Evolutionary conservation across 768 basidiomycete genomes (phyloP), one percentile per base, ranked within the genome.

Genomic region (Boletus subparvulus): DNA sequence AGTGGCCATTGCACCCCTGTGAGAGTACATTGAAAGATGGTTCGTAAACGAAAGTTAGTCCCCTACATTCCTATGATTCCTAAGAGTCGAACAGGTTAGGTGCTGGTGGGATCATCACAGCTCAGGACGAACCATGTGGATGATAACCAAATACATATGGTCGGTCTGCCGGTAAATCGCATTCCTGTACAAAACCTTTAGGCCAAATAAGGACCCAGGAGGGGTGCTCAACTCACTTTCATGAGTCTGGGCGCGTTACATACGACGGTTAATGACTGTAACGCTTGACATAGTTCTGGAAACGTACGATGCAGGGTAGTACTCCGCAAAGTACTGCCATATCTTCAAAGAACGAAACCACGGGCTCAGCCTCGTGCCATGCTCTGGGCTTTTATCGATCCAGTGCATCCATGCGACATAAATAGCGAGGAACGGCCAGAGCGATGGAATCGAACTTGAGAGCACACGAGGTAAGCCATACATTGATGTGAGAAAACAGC

Each of bases 61-160:
- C 74, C 89, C 66, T 77, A 96, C 94, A 97, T 98, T 65, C 96
- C 95, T 70, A 99, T 98, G 62, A 99, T 98, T 40, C 94, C 92
- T 94, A 61, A 59, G 12, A 54, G 45, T 41, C 8, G 16, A 46
- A n/a, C 7, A 10, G 43, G 52, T 65, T 13, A 68, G 59, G 42
- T 4, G 12, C 1, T 26, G 21, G 14, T 4, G 42, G 44, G 30
- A 57, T 21, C 36, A 56, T 5, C 17, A 1, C n/a, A 21, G 9
- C 21, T 11, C 33, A 42, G 53, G 45, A 69, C 82, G 35, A 57
- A 87, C 95, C 97, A 73, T 99, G 97, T 17, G 97, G 97, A 73
- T 99, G 97, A 73, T 98, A 98, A 9, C 96, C 97, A 73, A 99
- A 99, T 14, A 99, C 83, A 74, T 99, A 99, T 19, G 92, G 88